Conservation (phyloP, 768 basidiomycete species). For the Daedaleopsis nitida region DNA sequence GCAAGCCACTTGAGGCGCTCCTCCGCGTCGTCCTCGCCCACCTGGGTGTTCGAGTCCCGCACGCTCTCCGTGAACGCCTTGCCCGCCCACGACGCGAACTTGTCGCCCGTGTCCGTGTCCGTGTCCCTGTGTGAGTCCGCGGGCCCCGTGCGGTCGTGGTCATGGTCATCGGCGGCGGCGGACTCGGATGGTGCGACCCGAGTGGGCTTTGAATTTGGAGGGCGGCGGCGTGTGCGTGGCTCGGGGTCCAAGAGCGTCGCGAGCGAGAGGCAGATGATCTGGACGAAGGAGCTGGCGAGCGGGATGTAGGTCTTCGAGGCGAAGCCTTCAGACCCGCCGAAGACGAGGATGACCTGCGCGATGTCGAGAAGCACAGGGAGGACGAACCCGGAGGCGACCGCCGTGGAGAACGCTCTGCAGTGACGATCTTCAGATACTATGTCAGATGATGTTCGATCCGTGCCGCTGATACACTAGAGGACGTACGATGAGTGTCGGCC, state of each 20-base stretch:
- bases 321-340: not conserved
- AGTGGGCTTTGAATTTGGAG: too few species aligned
- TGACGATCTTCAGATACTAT: not conserved
- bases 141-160: not conserved
- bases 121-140: not conserved
- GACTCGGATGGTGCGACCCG: too few species aligned
- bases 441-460: not conserved
- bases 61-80: not conserved
- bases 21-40: not conserved
- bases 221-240: not conserved
- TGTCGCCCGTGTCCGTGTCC: not conserved
- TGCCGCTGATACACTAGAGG: not conserved
- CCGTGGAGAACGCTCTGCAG: not conserved
- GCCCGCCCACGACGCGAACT: not conserved
- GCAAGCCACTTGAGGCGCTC: not conserved
- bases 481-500: not conserved
- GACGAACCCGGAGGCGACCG: slow-evolving; percentile 33
- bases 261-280: not conserved
- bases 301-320: not conserved
- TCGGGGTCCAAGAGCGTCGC: not conserved
- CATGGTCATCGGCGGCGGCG: not conserved
- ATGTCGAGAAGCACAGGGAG: slow-evolving; percentile 38
- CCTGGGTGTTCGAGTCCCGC: not conserved
- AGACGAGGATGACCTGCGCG: slow-evolving; percentile 29
- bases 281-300: not conserved